Percentiles rank a stretch among this genome's conserved stretches.
phyloP scores from a whole-genome alignment of 768 basidiomycete genomes.

The Mrakia blollopis region DNA sequence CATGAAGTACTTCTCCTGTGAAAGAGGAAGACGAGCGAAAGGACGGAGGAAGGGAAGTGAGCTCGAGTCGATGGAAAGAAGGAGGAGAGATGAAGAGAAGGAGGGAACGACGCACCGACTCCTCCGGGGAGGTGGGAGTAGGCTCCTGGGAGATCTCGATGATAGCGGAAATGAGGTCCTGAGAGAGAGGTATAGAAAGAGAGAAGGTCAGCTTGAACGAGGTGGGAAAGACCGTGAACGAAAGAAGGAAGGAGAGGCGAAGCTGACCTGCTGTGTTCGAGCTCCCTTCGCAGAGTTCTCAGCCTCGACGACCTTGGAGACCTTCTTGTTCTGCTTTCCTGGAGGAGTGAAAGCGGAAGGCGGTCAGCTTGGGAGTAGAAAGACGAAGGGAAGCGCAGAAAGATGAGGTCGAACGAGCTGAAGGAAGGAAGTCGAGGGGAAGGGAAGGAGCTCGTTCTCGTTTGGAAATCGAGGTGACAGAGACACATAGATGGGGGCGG shows the following conservation, averaged over 20 bases:
- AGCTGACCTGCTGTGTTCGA: constrained; percentile 41
- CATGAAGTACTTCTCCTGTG: constrained; percentile 82
- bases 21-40: background rate
- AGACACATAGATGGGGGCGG: too few species aligned
- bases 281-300: constrained; percentile 56
- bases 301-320: constrained; percentile 40
- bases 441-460: background rate
- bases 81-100: background rate
- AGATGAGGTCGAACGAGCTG: background rate
- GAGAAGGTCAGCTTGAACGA: background rate
- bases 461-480: background rate
- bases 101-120: constrained; percentile 19
- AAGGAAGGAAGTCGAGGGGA: background rate
- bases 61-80: background rate
- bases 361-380: background rate
- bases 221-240: too few species aligned
- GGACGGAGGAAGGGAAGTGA: too few species aligned
- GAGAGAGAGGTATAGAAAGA: background rate
- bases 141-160: constrained; percentile 34
- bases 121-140: constrained; percentile 29
- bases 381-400: background rate
- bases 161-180: constrained; percentile 32
- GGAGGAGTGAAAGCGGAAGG: constrained; percentile 16
- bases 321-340: constrained; percentile 92
- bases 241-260: background rate